Evolutionary conservation across 2,329 filamentous ascomycete species (phyloP).

Genomic region (Atkinsonella hypoxylon): DNA sequence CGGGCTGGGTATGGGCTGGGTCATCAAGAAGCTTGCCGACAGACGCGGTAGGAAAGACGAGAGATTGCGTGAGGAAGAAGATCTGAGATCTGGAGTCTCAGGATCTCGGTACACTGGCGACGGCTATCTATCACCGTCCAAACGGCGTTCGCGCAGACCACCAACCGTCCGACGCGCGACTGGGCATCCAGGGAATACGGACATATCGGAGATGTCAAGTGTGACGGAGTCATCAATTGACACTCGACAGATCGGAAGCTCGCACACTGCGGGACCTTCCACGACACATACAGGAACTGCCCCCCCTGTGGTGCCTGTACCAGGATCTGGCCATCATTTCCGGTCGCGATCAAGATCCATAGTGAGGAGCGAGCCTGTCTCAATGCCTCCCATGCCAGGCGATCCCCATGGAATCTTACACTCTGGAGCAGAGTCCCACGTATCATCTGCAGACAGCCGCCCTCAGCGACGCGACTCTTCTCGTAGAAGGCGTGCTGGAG

Average conservation of each 20-base stretch:
- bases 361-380: constrained; percentile 25
- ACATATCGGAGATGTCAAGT: constrained; percentile 19
- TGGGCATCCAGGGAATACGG: constrained; percentile 16
- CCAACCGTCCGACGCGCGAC: constrained; percentile 19
- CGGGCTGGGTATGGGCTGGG: constrained; percentile 54
- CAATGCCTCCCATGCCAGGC: constrained; percentile 43
- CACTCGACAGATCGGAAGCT: constrained; percentile 16
- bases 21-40: constrained; percentile 53
- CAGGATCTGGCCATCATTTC: constrained; percentile 14
- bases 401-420: constrained; percentile 35
- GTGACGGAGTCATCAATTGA: constrained; percentile 25
- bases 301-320: constrained; percentile 8
- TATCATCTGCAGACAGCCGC: constrained; percentile 21
- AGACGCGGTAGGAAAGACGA: constrained; percentile 36
- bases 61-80: constrained; percentile 35
- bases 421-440: constrained; percentile 17
- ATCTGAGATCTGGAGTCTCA: constrained; percentile 46
- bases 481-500: constrained; percentile 32
- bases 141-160: constrained; percentile 22
- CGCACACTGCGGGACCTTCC: constrained; percentile 12
- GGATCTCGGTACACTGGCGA: constrained; percentile 60
- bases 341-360: constrained; percentile 26
- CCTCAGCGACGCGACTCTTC: constrained; percentile 33
- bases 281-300: constrained; percentile 12
- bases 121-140: constrained; percentile 40